Evolutionary conservation across 164 flowering plant genomes (phyloP).

Genomic region (Macadamia tetraphylla): DNA sequence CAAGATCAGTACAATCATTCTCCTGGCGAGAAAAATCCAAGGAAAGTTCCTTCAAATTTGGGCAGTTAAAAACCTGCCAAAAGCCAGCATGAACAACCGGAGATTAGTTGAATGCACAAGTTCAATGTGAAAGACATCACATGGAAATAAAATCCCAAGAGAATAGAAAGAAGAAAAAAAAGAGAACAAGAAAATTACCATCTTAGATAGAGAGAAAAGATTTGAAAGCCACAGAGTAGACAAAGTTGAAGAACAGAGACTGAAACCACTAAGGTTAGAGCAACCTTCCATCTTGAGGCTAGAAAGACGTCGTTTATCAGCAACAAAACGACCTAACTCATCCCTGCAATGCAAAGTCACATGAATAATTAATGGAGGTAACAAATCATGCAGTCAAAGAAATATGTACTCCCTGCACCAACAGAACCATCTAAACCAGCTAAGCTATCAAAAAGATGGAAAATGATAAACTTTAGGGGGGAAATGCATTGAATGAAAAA

Average conservation of each 20-base stretch:
- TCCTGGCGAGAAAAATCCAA: slow-evolving; percentile 71
- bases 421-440: no score
- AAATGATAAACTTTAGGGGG: no score
- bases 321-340: slow-evolving; percentile 87
- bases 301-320: slow-evolving; percentile 66
- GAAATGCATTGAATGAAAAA: no score
- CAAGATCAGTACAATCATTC: slow-evolving; percentile 77
- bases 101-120: neutral
- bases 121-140: neutral
- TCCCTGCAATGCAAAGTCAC: slow-evolving; percentile 45
- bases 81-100: neutral
- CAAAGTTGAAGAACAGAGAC: slow-evolving; percentile 65
- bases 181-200: slow-evolving; percentile 33
- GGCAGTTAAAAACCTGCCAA: slow-evolving; percentile 74
- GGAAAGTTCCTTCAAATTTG: slow-evolving; percentile 80
- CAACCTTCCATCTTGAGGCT: slow-evolving; percentile 94
- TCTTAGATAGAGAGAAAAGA: slow-evolving; percentile 74
- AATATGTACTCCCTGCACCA: no score
- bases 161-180: neutral
- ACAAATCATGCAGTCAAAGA: no score
- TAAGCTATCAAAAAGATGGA: no score
- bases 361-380: no score
- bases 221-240: slow-evolving; percentile 88
- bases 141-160: neutral
- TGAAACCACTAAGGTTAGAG: slow-evolving; percentile 58